Percentiles rank a stretch among this genome's conserved stretches.
phyloP scores from a whole-genome alignment of 345 rosid species.

The Lumnitzera racemosa region DNA sequence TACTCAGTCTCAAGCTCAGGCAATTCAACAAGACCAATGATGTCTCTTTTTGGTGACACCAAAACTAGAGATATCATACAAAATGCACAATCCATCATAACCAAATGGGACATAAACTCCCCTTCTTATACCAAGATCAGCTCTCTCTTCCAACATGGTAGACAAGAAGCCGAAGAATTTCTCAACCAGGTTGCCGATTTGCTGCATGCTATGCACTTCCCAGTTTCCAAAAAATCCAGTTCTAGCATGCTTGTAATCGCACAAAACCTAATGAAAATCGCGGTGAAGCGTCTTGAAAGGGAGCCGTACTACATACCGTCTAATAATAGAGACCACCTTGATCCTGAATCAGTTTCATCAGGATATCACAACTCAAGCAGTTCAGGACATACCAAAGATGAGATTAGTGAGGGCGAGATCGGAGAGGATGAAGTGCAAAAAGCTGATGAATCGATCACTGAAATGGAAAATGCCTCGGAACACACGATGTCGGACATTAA shows the following conservation, averaged over 20 bases:
- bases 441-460: background rate
- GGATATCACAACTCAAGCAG: background rate
- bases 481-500: conserved; percentile 21
- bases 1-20: conserved; percentile 5
- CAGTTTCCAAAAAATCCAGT: conserved; percentile 27
- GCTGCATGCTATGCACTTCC: conserved; percentile 47
- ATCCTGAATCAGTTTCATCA: conserved; percentile 3
- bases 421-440: conserved; percentile 1
- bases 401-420: background rate
- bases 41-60: conserved; percentile 21
- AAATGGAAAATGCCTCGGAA: background rate
- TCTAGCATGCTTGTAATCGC: conserved; percentile 46
- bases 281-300: conserved; percentile 21
- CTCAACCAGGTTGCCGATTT: conserved; percentile 34
- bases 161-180: conserved; percentile 45
- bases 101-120: conserved; percentile 47
- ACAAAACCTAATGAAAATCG: conserved; percentile 14
- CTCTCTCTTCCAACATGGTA: conserved; percentile 29
- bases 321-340: conserved; percentile 9
- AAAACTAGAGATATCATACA: conserved; percentile 37
- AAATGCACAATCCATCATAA: conserved; percentile 42
- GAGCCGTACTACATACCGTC: conserved; percentile 18
- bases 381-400: background rate
- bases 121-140: conserved; percentile 22
- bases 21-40: conserved; percentile 8